These are phyloP conservation scores for Xylaria sp. DNA, from an alignment of 2,329 filamentous ascomycete genomes.

Conservation along the genomic window DNA sequence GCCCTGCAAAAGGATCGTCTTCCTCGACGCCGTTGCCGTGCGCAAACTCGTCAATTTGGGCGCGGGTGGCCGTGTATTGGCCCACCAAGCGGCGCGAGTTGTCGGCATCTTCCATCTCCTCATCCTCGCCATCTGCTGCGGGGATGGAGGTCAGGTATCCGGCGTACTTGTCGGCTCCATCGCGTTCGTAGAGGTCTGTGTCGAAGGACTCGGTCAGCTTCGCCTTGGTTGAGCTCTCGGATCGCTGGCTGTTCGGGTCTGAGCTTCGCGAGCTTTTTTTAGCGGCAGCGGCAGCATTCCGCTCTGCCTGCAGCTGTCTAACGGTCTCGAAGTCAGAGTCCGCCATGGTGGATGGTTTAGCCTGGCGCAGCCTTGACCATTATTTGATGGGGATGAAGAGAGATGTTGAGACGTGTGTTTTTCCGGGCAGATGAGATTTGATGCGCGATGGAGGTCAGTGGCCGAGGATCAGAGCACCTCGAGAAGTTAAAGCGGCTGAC, in stretches of 20 bases:
- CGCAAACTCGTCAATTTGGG: conserved; percentile 93
- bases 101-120: conserved; percentile 75
- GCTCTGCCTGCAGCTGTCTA: conserved; percentile 87
- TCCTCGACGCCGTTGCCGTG: conserved; percentile 84
- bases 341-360: conserved; percentile 56
- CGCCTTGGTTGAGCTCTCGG: conserved; percentile 83
- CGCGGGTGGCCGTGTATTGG: conserved; percentile 91
- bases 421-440: conserved; percentile 22
- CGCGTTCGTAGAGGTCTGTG: conserved; percentile 80
- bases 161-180: conserved; percentile 77
- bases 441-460: conserved; percentile 21
- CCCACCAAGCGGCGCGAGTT: conserved; percentile 80
- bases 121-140: conserved; percentile 75
- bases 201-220: conserved; percentile 90
- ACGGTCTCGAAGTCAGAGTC: conserved; percentile 87
- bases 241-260: conserved; percentile 78
- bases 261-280: conserved; percentile 84
- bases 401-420: conserved; percentile 12
- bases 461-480: conserved; percentile 16
- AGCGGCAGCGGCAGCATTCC: conserved; percentile 75
- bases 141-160: conserved; percentile 93
- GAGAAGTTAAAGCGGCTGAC: conserved; percentile 1
- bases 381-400: conserved; percentile 24
- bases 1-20: conserved; percentile 82
- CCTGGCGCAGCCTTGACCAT: conserved; percentile 33